These are phyloP conservation scores for Salix exigua DNA, from an alignment of 345 rosid species.

Conservation along the genomic window DNA sequence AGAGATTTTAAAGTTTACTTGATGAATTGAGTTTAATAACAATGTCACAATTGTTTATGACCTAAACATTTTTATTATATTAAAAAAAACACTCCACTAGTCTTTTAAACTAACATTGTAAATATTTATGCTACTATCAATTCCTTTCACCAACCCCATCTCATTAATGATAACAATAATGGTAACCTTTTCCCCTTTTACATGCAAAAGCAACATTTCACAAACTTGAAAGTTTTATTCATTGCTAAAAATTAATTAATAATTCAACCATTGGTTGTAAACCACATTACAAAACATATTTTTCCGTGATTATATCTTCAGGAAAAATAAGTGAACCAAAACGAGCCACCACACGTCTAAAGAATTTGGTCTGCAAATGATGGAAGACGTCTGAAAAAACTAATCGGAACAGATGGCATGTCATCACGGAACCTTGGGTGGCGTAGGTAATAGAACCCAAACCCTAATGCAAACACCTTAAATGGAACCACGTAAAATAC, in stretches of 20 bases:
- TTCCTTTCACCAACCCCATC: background rate
- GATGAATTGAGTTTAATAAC: no score
- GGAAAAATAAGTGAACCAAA: constrained; percentile 8
- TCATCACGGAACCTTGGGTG: constrained; percentile 87
- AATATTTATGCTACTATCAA: background rate
- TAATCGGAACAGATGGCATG: constrained; percentile 71
- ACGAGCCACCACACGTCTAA: constrained; percentile 9
- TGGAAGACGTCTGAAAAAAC: constrained; percentile 82
- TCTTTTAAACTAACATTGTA: no score
- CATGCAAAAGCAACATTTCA: no score
- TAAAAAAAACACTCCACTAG: no score
- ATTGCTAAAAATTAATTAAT: no score
- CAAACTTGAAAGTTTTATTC: no score
- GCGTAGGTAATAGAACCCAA: constrained; percentile 66
- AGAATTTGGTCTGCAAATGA: constrained; percentile 77
- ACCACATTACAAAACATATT: background rate
- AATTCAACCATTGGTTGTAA: background rate
- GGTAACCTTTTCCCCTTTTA: constrained; percentile 7
- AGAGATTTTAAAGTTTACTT: no score
- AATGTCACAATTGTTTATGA: no score
- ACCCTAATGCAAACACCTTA: constrained; percentile 52
- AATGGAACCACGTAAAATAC: constrained; percentile 70
- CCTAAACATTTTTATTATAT: no score
- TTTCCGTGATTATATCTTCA: background rate
- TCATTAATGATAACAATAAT: background rate